Evolutionary conservation across 1,139 yeast genomes (phyloP).

Genomic region (Debaryomyces fabryi): DNA sequence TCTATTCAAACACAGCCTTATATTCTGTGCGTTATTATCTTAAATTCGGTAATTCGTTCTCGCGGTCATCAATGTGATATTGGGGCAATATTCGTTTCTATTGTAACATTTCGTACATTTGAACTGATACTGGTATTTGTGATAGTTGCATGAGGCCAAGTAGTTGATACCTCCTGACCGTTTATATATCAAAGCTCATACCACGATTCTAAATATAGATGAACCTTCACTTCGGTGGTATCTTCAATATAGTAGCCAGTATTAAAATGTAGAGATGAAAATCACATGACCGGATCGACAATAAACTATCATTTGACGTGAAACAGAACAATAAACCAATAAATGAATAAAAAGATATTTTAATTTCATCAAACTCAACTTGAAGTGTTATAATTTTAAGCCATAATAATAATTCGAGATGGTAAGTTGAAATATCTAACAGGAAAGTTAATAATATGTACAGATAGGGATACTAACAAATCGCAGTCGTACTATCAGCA

Average conservation of each 20-base stretch:
- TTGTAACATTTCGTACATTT: not conserved
- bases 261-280: not conserved
- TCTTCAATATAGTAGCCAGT: not conserved
- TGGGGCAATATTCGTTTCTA: not conserved
- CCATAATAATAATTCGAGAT: not conserved
- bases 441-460: not conserved
- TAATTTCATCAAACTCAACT: not conserved
- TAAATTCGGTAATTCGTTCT: not conserved
- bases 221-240: not conserved
- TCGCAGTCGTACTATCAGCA: constrained; percentile 28
- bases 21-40: not conserved
- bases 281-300: not conserved
- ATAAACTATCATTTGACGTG: not conserved
- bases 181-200: not conserved
- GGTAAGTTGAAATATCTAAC: constrained; percentile 1
- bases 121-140: not conserved
- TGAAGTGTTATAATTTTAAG: not conserved
- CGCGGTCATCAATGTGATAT: not conserved
- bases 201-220: not conserved
- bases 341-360: not conserved
- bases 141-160: not conserved
- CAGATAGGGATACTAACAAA: not conserved
- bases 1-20: not conserved
- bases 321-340: not conserved
- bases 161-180: not conserved